Percentiles rank a stretch among this genome's conserved stretches.
Evolutionary conservation across 2,329 filamentous ascomycete genomes (phyloP).

Genomic region (Zasmidium angulare): DNA sequence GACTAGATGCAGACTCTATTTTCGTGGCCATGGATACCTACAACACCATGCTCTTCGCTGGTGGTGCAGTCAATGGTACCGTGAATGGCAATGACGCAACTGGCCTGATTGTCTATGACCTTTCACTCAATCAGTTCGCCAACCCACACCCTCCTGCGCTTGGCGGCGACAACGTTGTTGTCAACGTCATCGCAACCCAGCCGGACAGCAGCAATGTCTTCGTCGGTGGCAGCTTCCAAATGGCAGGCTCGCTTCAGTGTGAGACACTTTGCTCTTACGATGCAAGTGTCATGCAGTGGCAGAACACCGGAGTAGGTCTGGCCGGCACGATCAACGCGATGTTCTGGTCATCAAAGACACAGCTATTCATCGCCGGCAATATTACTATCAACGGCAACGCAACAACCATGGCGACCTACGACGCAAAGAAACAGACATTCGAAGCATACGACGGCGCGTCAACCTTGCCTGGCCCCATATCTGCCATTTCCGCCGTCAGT

Average conservation of each 20-base stretch:
- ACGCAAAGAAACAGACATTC: slow-evolving; percentile 68
- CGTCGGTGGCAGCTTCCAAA: slow-evolving; percentile 81
- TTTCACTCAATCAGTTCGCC: slow-evolving; percentile 62
- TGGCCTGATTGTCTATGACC: slow-evolving; percentile 78
- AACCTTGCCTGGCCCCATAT: slow-evolving; percentile 75
- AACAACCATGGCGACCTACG: slow-evolving; percentile 71
- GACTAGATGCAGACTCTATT: slow-evolving; percentile 71
- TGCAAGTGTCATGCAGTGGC: slow-evolving; percentile 72
- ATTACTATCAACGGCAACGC: slow-evolving; percentile 66
- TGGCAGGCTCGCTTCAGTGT: slow-evolving; percentile 79
- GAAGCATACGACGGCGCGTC: slow-evolving; percentile 60
- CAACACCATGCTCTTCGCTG: slow-evolving; percentile 72
- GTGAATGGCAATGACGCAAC: slow-evolving; percentile 63
- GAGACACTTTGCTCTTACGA: slow-evolving; percentile 79
- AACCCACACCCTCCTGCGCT: slow-evolving; percentile 73
- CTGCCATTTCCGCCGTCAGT: slow-evolving; percentile 72
- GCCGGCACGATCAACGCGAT: slow-evolving; percentile 69
- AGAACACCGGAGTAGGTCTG: slow-evolving; percentile 70
- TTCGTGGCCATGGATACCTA: slow-evolving; percentile 70
- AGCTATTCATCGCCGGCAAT: slow-evolving; percentile 75
- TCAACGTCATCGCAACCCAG: slow-evolving; percentile 73
- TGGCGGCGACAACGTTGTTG: slow-evolving; percentile 66
- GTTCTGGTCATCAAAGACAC: slow-evolving; percentile 71
- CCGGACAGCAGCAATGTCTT: slow-evolving; percentile 73
- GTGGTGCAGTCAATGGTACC: slow-evolving; percentile 73